These are phyloP conservation scores for Alternaria sp. DNA, from an alignment of 2,329 filamentous ascomycete species.

Conservation along the genomic window DNA sequence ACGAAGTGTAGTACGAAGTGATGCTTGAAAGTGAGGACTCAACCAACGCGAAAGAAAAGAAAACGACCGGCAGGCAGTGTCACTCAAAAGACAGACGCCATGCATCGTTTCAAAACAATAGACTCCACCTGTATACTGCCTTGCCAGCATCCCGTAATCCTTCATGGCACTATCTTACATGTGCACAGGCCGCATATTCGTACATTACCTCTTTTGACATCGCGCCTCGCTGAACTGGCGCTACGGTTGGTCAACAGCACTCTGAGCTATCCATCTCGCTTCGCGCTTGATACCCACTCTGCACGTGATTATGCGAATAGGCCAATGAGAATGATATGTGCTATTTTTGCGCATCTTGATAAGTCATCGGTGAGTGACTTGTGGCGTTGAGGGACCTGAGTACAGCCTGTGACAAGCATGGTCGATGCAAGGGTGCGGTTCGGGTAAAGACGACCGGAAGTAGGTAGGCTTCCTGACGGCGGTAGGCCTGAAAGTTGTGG, in stretches of 20 bases:
- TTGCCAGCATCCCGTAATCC: conserved; percentile 7
- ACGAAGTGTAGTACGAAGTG: neutral
- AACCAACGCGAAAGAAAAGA: neutral
- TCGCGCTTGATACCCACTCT: neutral
- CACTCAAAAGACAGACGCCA: conserved; percentile 2
- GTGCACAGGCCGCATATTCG: conserved; percentile 13
- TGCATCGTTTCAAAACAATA: neutral
- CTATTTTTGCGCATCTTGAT: conserved; percentile 8
- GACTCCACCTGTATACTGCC: neutral
- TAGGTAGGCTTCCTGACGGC: neutral
- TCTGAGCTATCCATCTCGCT: neutral
- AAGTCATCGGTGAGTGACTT: neutral
- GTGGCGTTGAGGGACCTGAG: neutral
- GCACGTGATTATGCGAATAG: conserved; percentile 21
- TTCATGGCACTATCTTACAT: neutral
- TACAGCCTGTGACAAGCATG: neutral
- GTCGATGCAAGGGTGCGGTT: neutral
- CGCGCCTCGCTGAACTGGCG: conserved; percentile 10
- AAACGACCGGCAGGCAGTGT: neutral
- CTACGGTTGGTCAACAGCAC: conserved; percentile 14
- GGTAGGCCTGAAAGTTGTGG: neutral
- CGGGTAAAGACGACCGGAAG: neutral
- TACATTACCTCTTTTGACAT: conserved; percentile 27
- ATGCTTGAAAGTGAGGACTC: neutral
- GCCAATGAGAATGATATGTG: conserved; percentile 8